Evolutionary conservation across 2,329 filamentous ascomycete species (phyloP).

Genomic region (Diaporthe humulicola): DNA sequence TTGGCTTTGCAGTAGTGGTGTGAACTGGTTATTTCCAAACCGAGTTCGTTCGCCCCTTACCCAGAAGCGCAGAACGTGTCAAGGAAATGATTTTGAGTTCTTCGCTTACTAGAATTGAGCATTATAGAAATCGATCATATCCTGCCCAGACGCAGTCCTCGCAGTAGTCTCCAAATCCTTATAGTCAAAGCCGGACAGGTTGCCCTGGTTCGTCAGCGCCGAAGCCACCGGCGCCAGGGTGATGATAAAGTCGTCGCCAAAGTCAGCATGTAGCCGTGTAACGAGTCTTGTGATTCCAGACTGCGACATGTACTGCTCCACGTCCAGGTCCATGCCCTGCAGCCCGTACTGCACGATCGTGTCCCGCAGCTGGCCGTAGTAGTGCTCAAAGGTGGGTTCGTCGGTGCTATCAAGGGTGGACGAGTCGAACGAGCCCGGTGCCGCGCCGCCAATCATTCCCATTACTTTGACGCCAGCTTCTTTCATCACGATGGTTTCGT

Average conservation of each 20-base stretch:
- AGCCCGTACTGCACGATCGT: conserved; percentile 73
- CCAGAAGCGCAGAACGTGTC: too few species aligned
- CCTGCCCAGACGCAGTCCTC: conserved; percentile 52
- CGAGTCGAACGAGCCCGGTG: conserved; percentile 77
- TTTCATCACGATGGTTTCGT: conserved; percentile 80
- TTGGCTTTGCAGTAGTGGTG: too few species aligned
- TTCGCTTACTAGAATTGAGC: conserved; percentile 63
- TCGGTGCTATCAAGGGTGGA: conserved; percentile 66
- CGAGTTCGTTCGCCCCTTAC: not conserved
- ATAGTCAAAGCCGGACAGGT: conserved; percentile 88
- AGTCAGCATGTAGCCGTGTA: conserved; percentile 76
- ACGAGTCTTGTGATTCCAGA: conserved; percentile 75
- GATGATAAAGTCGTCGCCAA: conserved; percentile 79
- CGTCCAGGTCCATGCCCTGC: conserved; percentile 82
- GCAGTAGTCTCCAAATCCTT: conserved; percentile 77
- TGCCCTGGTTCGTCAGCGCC: conserved; percentile 68
- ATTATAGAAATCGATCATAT: conserved; percentile 87
- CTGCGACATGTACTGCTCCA: conserved; percentile 82
- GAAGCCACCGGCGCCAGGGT: conserved; percentile 87
- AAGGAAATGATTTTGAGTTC: too few species aligned
- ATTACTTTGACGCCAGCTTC: conserved; percentile 82
- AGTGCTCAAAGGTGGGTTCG: conserved; percentile 74
- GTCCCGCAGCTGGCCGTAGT: conserved; percentile 77
- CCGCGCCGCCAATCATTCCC: conserved; percentile 90
- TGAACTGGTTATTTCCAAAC: not conserved